phyloP scores from a whole-genome alignment of 176 grass and related monocot species.

The Saccharum spontaneum region DNA sequence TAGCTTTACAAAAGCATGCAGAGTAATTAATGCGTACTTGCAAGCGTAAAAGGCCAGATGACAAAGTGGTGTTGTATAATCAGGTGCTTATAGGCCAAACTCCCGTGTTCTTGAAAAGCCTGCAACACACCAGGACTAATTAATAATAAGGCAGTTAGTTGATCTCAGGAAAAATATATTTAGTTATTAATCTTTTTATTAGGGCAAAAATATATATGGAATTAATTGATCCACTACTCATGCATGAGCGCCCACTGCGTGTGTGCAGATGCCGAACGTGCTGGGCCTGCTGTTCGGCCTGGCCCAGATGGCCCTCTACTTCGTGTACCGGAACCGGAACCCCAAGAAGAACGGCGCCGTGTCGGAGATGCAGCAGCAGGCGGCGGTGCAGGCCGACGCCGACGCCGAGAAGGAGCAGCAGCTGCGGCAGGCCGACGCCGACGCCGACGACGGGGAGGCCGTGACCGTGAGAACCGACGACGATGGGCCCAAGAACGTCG shows the following conservation, averaged over 20 bases:
- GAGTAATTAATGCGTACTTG: constrained; percentile 8
- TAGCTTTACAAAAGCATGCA: constrained; percentile 7
- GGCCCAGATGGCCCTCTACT: constrained; percentile 70
- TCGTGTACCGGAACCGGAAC: constrained; percentile 58
- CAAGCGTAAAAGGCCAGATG: neutral
- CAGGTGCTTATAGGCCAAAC: neutral
- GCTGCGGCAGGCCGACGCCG: neutral
- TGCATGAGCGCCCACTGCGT: neutral
- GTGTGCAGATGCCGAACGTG: constrained; percentile 75
- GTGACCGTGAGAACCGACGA: neutral
- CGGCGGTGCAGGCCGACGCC: neutral
- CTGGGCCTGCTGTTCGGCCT: constrained; percentile 72
- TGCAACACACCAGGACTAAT: neutral
- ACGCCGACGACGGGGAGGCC: neutral
- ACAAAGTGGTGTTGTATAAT: neutral
- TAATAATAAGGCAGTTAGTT: neutral
- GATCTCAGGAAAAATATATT: neutral
- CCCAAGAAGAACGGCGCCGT: constrained; percentile 54
- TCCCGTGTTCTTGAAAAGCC: neutral
- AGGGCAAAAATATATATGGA: neutral
- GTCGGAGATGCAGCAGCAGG: constrained; percentile 42
- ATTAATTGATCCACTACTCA: neutral
- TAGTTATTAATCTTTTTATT: neutral
- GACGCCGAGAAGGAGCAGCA: constrained; percentile 14
- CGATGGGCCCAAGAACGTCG: neutral